Base-by-base conservation (phyloP, 164 flowering plant genomes). In the Chimonanthus praecox region DNA sequence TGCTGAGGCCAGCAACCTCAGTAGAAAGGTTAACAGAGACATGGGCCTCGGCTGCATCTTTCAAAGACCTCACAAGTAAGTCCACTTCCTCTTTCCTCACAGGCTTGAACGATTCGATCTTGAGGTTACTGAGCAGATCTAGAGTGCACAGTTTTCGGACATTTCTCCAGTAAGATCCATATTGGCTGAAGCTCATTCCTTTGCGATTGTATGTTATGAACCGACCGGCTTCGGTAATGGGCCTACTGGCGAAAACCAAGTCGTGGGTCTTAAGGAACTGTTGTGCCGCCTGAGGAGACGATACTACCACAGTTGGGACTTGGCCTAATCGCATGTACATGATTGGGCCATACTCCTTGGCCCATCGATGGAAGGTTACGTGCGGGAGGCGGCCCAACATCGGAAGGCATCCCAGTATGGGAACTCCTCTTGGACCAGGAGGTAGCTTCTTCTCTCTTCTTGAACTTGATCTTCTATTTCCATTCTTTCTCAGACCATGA, bases 71-170 rank as follows among this genome's bases (percentile, higher is more conserved):
- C 3, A 83, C 49, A 9, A 81, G 54, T 1, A 74, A 8, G 3
- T 61, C 66, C 47, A 81, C 6, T 63, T 83, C 86, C 47, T 82
- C 76, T 51, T 5, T 76, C 63, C 84, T 79, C 81, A 78, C 74
- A 9, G 76, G 45, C 20, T 65, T 75, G 44, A 81, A 83, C 4
- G 54, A 68, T 47, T 68, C 70, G 54, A 68, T 16, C 54, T 68
- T 68, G 70, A 48, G 70, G 70, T 2, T 47, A 18, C 70, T 68
- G 16, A 68, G 70, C 58, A 48, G 15, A 51, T 68, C 54, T 15
- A 68, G 47, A 7, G 54, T 68, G 54, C 50, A 68, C 7, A 68
- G 3, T n/a, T 68, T 68, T 21, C 54, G 54, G 4, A 10, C 4
- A 47, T 68, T 68, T 43, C 68, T 47, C 68, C 48, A 66, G 48